These are phyloP conservation scores for Lathyrus aphaca DNA, from an alignment of 306 rosid genomes.

Conservation along the genomic window DNA sequence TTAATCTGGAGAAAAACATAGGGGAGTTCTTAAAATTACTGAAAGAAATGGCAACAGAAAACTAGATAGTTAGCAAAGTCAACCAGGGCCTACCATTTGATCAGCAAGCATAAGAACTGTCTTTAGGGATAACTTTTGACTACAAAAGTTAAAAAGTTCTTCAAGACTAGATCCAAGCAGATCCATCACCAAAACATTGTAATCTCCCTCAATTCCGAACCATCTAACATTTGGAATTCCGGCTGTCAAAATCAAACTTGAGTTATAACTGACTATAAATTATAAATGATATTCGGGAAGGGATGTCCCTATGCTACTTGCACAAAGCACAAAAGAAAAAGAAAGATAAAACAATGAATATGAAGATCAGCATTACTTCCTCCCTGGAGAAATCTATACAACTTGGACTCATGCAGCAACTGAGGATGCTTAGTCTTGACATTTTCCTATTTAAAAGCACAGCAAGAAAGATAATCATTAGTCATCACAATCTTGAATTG, in stretches of 20 bases:
- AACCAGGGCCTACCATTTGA: conserved; percentile 74
- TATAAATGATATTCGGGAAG: neutral
- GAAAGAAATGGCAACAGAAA: neutral
- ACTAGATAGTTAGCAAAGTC: conserved; percentile 1
- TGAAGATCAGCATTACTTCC: conserved; percentile 66
- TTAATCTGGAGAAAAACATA: conserved; percentile 59
- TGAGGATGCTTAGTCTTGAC: conserved; percentile 98
- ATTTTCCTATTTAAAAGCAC: conserved; percentile 63
- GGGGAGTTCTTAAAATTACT: neutral
- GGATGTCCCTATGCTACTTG: conserved; percentile 6
- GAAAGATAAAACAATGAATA: neutral
- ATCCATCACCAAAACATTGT: conserved; percentile 93
- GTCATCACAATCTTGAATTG: neutral
- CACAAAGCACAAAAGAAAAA: neutral
- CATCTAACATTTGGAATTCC: conserved; percentile 92
- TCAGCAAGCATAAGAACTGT: conserved; percentile 97
- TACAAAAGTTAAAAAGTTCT: conserved; percentile 93
- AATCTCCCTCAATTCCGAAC: conserved; percentile 98
- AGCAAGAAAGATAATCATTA: conserved; percentile 7
- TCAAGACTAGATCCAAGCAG: conserved; percentile 98
- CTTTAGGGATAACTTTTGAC: conserved; percentile 87
- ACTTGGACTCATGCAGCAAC: conserved; percentile 88
- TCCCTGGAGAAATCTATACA: conserved; percentile 95
- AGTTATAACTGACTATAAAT: conserved; percentile 32
- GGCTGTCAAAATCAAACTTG: conserved; percentile 58